These are phyloP conservation scores for Pythium dissimile DNA, from an alignment of 352 stramenopile genomes.

Conservation along the genomic window DNA sequence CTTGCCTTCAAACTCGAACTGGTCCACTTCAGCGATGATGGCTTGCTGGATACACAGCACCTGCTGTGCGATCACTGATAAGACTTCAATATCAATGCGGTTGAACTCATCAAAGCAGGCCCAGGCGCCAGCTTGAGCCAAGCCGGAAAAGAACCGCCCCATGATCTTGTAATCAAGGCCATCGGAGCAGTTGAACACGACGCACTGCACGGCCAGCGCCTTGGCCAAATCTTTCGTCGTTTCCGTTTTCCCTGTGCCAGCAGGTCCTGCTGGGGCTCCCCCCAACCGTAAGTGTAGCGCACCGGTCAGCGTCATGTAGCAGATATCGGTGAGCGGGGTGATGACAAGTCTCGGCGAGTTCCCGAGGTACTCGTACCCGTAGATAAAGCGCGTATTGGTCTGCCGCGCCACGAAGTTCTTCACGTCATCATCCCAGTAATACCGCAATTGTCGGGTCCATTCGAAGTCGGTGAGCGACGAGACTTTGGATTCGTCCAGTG, in stretches of 20 bases:
- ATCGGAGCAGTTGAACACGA: slow-evolving; percentile 96
- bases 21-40: slow-evolving; percentile 83
- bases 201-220: slow-evolving; percentile 91
- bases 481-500: slow-evolving; percentile 76
- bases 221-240: slow-evolving; percentile 95
- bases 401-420: slow-evolving; percentile 84
- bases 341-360: slow-evolving; percentile 84
- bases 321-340: slow-evolving; percentile 84
- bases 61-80: slow-evolving; percentile 96
- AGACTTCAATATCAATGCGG: slow-evolving; percentile 94
- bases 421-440: slow-evolving; percentile 86
- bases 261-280: slow-evolving; percentile 90
- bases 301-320: slow-evolving; percentile 94
- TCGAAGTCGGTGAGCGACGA: slow-evolving; percentile 87
- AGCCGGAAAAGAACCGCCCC: slow-evolving; percentile 93
- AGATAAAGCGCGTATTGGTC: slow-evolving; percentile 84
- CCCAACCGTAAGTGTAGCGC: slow-evolving; percentile 91
- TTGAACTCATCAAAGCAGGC: slow-evolving; percentile 97
- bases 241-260: slow-evolving; percentile 94
- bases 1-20: slow-evolving; percentile 94
- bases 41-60: slow-evolving; percentile 94
- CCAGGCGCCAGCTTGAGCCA: slow-evolving; percentile 92
- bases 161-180: slow-evolving; percentile 97
- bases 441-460: slow-evolving; percentile 88
- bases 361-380: slow-evolving; percentile 83